Base-by-base conservation (phyloP, 495 filamentous ascomycete genomes). In the Astrocystis sublimbata region DNA sequence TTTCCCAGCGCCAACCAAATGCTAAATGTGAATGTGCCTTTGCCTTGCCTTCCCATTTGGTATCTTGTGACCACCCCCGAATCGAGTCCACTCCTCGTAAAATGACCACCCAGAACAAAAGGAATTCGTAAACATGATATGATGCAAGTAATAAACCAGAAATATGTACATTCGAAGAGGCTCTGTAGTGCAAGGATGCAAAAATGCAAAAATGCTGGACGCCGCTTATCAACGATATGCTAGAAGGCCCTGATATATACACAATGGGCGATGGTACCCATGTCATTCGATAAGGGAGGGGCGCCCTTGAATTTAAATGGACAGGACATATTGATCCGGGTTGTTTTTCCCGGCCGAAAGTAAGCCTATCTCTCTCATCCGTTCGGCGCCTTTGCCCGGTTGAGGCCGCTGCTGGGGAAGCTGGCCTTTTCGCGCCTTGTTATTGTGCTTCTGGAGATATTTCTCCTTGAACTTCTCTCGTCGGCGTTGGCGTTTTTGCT, bases 281-380 rank as follows among this genome's bases (percentile, higher is more conserved):
- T 42, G 15, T 6, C 9, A 35, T 19, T n/a, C n/a, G n/a, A 51
- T 13, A 13, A 24, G 30, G 19, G 28, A 10, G 12, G 23, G 46
- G 1, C 10, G 7, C 10, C 33, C 12, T 26, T 33, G 15, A 43
- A 28, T 36, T 79, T 83, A 93, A 68, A 92, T 80, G 67, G 91
- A 93, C 77, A 94, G 83, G 74, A 96, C 88, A 80, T 91, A 92
- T 63, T 79, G 75, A 73, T 90, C 89, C 61, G 85, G 87, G 57
- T 87, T 88, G 63, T 83, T 82, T 79, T 89, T 91, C 72, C 85
- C 91, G 58, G 89, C 90, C 81, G 92, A 90, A 70, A 92, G 86
- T 64, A 97, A 81, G 59, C 93, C 94, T 61, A 98, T 80, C 73
- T 97, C 92, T 66, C 91, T 84, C 94, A 98, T 98, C 70, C 93